Evolutionary conservation across 176 grass and related monocot genomes (phyloP).

Genomic region (Carex parvula): DNA sequence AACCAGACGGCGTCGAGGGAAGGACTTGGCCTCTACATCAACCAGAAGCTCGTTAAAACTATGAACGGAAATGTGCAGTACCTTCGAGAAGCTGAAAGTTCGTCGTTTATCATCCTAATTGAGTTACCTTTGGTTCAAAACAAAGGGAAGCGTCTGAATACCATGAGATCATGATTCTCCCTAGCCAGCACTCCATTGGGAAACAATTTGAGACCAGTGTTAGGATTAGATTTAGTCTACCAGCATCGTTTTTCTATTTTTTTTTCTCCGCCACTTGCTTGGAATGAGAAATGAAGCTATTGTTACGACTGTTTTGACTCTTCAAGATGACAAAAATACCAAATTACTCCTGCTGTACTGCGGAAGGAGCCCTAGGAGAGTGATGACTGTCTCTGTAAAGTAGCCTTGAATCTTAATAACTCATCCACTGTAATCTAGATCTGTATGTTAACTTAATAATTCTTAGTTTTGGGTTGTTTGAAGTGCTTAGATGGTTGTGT

Average conservation of each 20-base stretch:
- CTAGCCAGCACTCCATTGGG: neutral
- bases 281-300: neutral
- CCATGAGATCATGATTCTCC: constrained; percentile 14
- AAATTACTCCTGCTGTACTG: neutral
- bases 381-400: neutral
- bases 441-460: constrained; percentile 11
- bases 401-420: neutral
- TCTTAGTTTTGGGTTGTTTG: neutral
- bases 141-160: constrained; percentile 31
- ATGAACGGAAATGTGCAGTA: constrained; percentile 86
- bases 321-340: neutral
- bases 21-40: constrained; percentile 73
- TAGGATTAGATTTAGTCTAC: neutral
- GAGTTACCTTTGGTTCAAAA: constrained; percentile 66
- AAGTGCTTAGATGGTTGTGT: neutral
- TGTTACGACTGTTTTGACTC: constrained; percentile 2
- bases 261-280: neutral
- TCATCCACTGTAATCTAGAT: neutral
- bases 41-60: constrained; percentile 81
- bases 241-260: neutral
- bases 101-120: constrained; percentile 70
- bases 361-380: neutral
- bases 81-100: constrained; percentile 71
- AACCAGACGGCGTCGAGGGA: constrained; percentile 59
- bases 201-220: neutral